Evolutionary conservation across 345 rosid genomes (phyloP), one percentile per base, ranked within the genome.

Genomic region (Eucalyptus curtisii): DNA sequence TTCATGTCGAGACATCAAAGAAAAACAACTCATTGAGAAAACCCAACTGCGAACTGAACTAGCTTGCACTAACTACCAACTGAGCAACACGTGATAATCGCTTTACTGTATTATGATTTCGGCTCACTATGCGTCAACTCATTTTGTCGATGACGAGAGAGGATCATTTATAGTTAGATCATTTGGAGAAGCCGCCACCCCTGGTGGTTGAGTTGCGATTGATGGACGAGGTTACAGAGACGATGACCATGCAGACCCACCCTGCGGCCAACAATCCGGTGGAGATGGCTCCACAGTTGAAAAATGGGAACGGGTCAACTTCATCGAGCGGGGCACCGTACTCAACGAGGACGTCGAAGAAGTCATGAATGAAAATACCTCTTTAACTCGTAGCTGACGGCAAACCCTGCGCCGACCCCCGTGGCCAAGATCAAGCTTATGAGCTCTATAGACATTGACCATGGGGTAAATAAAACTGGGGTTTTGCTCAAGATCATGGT

Each of bases 401-500:
- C 85, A 12, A 91, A 90, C 12, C 94, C 92, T 5, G 91, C 93
- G 30, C 91, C 90, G 9, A 89, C 82, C 27, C 91, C 93, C 6
- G 91, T 27, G 10, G 88, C 92, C 27, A 92, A 66, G 40, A 91
- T 44, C 76, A 86, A 90, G 59, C 88, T 85, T 37, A 90, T 88
- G 27, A 88, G 49, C 93, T 92, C 90, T 37, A 61, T 17, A 61
- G 19, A 61, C 37, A 30, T 61, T 22, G 6, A 79, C 31, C 13
- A 15, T 4, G 33, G 50, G 80, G 16, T 20, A 15, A 13, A 33
- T 27, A 48, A 7, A 68, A 13, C 25, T 47, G 12, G 8, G 37
- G 10, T 88, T 48, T 53, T 14, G 14, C 50, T 15, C n/a, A 30
- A 48, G 19, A 47, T 47, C 5, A 45, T 13, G 53, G 20, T 85